These are phyloP conservation scores for Penicillium riverlandense DNA, from an alignment of 495 filamentous ascomycete genomes.

Conservation along the genomic window DNA sequence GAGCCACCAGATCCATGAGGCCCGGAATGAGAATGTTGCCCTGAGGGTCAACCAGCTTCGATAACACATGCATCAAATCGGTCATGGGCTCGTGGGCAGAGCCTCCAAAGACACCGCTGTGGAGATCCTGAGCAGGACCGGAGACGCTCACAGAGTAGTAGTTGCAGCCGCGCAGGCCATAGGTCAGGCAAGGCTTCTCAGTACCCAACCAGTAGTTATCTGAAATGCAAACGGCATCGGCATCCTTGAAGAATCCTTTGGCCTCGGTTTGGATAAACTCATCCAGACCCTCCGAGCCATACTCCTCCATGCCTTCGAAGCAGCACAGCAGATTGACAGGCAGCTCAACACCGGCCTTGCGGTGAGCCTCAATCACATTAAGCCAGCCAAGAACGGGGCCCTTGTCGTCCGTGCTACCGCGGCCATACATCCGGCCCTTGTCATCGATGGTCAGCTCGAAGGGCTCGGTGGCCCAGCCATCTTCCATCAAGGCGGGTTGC, in stretches of 20 bases:
- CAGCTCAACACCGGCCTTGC: conserved; percentile 86
- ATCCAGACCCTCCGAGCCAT: conserved; percentile 93
- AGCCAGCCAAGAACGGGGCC: conserved; percentile 96
- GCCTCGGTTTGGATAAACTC: conserved; percentile 86
- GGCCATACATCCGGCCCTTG: conserved; percentile 89
- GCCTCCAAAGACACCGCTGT: conserved; percentile 94
- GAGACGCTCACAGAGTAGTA: conserved; percentile 88
- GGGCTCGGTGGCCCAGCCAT: conserved; percentile 95
- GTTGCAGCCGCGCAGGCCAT: conserved; percentile 94
- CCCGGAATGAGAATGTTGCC: conserved; percentile 89
- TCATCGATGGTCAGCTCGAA: conserved; percentile 85
- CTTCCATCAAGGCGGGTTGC: conserved; percentile 85
- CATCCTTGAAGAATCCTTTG: conserved; percentile 86
- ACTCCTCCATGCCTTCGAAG: conserved; percentile 99
- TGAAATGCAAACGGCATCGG: conserved; percentile 95
- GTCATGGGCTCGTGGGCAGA: conserved; percentile 98
- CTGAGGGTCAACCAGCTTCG: conserved; percentile 74
- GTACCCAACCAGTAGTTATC: conserved; percentile 99
- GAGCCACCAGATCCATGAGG: conserved; percentile 83
- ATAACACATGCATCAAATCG: conserved; percentile 76
- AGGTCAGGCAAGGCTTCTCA: conserved; percentile 95
- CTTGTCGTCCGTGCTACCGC: conserved; percentile 96
- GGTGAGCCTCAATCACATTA: conserved; percentile 95
- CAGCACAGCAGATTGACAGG: conserved; percentile 99
- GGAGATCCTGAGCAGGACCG: conserved; percentile 87